Evolutionary conservation across 495 filamentous ascomycete genomes (phyloP).

Genomic region (Daldinia bambusicola): DNA sequence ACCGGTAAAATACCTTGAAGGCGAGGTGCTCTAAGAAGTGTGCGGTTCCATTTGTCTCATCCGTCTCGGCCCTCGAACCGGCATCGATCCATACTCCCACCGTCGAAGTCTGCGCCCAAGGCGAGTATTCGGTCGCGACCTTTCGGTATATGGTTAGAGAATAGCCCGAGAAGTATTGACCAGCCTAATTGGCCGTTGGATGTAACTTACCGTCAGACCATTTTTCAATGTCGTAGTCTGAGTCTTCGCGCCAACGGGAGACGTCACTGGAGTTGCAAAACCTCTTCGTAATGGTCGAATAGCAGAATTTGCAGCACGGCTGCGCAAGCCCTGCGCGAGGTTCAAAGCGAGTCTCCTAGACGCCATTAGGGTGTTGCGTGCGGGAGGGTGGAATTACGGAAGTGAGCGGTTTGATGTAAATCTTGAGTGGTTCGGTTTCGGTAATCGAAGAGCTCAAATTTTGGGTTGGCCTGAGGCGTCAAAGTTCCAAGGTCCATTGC

Average conservation of each 20-base stretch:
- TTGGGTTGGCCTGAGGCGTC: slow-evolving; percentile 44
- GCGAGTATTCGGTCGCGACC: slow-evolving; percentile 98
- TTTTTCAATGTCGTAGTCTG: slow-evolving; percentile 96
- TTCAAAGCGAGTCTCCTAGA: slow-evolving; percentile 91
- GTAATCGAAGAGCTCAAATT: slow-evolving; percentile 46
- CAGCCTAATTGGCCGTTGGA: slow-evolving; percentile 50
- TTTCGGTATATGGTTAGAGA: slow-evolving; percentile 58
- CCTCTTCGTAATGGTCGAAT: slow-evolving; percentile 79
- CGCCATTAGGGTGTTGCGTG: slow-evolving; percentile 74
- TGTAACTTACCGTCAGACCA: slow-evolving; percentile 85
- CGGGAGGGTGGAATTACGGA: slow-evolving; percentile 39
- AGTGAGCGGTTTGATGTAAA: slow-evolving; percentile 60
- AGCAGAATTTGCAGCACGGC: slow-evolving; percentile 77
- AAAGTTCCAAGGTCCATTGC: neutral
- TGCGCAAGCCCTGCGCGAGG: slow-evolving; percentile 86
- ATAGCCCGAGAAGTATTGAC: slow-evolving; percentile 12
- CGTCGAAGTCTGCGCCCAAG: slow-evolving; percentile 97
- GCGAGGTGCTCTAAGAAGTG: slow-evolving; percentile 99
- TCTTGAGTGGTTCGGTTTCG: slow-evolving; percentile 47
- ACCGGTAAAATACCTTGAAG: slow-evolving; percentile 80
- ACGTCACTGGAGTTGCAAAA: slow-evolving; percentile 82
- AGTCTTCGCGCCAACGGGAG: slow-evolving; percentile 75
- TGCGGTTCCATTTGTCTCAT: slow-evolving; percentile 97
- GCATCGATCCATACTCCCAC: slow-evolving; percentile 99
- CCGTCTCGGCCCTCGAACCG: slow-evolving; percentile 96